These are phyloP conservation scores for Platanthera guangdongensis DNA, from an alignment of 106 monocot species.

Conservation along the genomic window DNA sequence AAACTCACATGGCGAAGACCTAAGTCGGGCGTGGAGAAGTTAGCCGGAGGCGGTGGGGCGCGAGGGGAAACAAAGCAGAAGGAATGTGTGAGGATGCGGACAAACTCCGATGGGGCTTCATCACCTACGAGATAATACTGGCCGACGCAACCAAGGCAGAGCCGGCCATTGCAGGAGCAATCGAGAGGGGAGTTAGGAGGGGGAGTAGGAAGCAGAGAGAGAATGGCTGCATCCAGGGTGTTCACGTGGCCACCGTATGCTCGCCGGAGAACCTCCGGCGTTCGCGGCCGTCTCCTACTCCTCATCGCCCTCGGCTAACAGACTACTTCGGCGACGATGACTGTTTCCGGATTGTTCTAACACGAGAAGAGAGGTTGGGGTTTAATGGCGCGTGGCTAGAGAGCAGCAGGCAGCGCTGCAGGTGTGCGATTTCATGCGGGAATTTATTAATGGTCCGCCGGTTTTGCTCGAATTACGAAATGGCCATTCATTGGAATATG, in stretches of 20 bases:
- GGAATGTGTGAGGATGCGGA: constrained; percentile 15
- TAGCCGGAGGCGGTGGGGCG: constrained; percentile 2
- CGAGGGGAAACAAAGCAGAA: constrained; percentile 8
- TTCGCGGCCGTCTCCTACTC: constrained; percentile 6
- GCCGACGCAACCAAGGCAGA: constrained; percentile 27
- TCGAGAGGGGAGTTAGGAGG: background rate
- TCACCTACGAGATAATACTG: constrained; percentile 12
- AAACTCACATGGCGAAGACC: constrained; percentile 5
- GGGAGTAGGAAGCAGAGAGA: constrained; percentile 26
- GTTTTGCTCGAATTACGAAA: background rate
- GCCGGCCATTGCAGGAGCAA: constrained; percentile 7
- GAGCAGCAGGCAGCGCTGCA: background rate
- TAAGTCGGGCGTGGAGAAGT: background rate
- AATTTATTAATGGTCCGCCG: background rate
- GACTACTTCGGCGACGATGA: background rate
- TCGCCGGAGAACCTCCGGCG: constrained; percentile 14
- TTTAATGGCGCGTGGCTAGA: too few species aligned
- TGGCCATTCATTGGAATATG: background rate
- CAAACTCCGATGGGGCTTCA: constrained; percentile 13
- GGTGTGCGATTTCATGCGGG: background rate
- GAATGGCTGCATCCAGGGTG: constrained; percentile 12
- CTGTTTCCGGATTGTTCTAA: background rate
- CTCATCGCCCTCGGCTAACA: background rate
- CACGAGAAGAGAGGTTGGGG: background rate
- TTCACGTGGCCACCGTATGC: constrained; percentile 18